phyloP scores from a whole-genome alignment of 1,284 basidiomycete genomes.

The Microbotryum scabiosae region DNA sequence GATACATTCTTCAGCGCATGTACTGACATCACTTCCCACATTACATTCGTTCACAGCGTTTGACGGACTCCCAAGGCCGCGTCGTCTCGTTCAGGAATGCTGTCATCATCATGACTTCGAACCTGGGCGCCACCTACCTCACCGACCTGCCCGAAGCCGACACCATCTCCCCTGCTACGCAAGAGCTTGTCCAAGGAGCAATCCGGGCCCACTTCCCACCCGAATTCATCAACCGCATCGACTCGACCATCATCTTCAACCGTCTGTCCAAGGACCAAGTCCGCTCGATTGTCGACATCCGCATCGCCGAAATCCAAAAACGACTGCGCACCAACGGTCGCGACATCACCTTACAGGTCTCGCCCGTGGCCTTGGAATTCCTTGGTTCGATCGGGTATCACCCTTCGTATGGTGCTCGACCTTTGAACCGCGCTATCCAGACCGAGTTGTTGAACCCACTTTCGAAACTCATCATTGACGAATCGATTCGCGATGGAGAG shows the following conservation, averaged over 20 bases:
- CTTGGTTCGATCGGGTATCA: slow-evolving; percentile 79
- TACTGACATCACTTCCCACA: neutral
- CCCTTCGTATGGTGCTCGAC: slow-evolving; percentile 67
- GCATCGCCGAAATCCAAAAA: slow-evolving; percentile 54
- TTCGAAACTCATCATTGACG: slow-evolving; percentile 76
- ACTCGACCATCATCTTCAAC: slow-evolving; percentile 49
- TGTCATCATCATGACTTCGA: slow-evolving; percentile 49
- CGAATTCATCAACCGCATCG: slow-evolving; percentile 50
- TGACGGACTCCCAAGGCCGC: slow-evolving; percentile 31
- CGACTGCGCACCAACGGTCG: slow-evolving; percentile 61
- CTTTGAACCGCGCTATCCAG: slow-evolving; percentile 85
- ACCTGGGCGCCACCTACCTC: slow-evolving; percentile 48
- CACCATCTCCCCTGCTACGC: slow-evolving; percentile 39
- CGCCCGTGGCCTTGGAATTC: slow-evolving; percentile 69
- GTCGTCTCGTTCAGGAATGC: slow-evolving; percentile 38
- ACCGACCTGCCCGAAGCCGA: slow-evolving; percentile 46
- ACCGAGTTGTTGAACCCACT: slow-evolving; percentile 87
- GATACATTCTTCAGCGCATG: neutral
- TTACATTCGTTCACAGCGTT: neutral
- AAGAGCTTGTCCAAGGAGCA: slow-evolving; percentile 45
- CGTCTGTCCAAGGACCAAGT: slow-evolving; percentile 47
- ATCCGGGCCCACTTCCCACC: slow-evolving; percentile 49
- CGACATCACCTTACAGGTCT: slow-evolving; percentile 70
- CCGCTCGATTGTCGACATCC: slow-evolving; percentile 47
- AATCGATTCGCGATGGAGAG: slow-evolving; percentile 63